Evolutionary conservation across 768 basidiomycete genomes (phyloP).

Genomic region (Mycena epipterygia): DNA sequence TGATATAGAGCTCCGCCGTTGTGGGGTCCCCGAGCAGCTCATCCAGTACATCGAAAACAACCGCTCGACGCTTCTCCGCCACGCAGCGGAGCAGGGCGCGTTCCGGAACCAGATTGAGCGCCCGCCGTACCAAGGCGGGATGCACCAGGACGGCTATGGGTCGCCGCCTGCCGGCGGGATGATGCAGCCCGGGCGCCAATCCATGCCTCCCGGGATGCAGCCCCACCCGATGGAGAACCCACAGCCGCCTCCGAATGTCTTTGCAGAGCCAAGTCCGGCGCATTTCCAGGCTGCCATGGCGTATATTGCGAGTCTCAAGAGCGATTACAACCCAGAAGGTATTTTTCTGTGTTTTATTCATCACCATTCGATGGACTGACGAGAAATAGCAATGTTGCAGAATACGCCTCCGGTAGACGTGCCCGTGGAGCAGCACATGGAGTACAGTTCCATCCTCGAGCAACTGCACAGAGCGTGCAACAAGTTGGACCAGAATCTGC

Average conservation of each 20-base stretch:
- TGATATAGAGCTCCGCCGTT: slow-evolving; percentile 65
- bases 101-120: slow-evolving; percentile 50
- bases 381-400: slow-evolving; percentile 48
- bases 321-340: slow-evolving; percentile 49
- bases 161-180: slow-evolving; percentile 9
- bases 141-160: slow-evolving; percentile 7
- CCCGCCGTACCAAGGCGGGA: slow-evolving; percentile 35
- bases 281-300: slow-evolving; percentile 47
- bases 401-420: slow-evolving; percentile 54
- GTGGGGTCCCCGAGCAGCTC: slow-evolving; percentile 61
- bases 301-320: slow-evolving; percentile 49
- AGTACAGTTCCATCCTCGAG: slow-evolving; percentile 66
- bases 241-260: slow-evolving; percentile 11
- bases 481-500: slow-evolving; percentile 67
- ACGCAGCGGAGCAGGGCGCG: slow-evolving; percentile 51
- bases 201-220: slow-evolving; percentile 24
- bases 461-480: slow-evolving; percentile 57
- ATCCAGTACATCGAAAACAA: slow-evolving; percentile 71
- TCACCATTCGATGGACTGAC: neutral
- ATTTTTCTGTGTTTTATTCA: slow-evolving; percentile 31
- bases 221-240: slow-evolving; percentile 37
- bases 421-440: slow-evolving; percentile 65
- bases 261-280: slow-evolving; percentile 45
- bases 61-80: slow-evolving; percentile 61
- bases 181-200: slow-evolving; percentile 18